Base-by-base conservation (phyloP, 176 grass and related monocot species). In the Neostapfia colusana region DNA sequence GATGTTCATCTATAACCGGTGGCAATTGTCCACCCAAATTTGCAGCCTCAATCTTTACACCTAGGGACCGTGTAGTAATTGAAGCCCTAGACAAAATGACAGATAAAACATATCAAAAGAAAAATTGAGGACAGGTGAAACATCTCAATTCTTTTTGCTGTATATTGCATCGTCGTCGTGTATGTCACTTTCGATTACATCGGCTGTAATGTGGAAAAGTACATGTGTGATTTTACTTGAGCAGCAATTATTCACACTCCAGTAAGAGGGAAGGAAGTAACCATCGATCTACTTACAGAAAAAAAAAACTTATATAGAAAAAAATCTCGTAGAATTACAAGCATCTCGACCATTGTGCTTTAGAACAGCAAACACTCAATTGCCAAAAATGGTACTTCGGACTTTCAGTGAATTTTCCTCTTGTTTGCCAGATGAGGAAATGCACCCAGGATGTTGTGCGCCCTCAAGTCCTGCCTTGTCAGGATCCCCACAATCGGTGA, bases 391-490 rank as follows among this genome's bases (percentile, higher is more conserved):
- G 62, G 54, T 75, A n/a, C 49, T 73, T 48, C 58, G n/a, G 21
- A n/a, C 18, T 8, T 36, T 84, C 49, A 88, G 38, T 88, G 81
- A 14, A 24, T 0, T 55, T 80, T 88, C 28, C 40, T 84, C 17
- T 92, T 84, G 14, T 73, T 84, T 23, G 76, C 74, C 13, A 92
- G 63, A 42, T 92, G 80, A 24, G 95, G 95, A 27, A 98, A 98
- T 11, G 77, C 91, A 56, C 40, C 72, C 41, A 88, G 61, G 81
- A 98, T 94, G 58, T 92, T 92, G 72, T 94, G 95, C 13, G 80
- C 89, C 63, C 62, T 73, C 31, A 98, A 89, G 78, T 98, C 91
- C 76, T 98, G 95, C 82, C 95, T 86, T 39, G 95, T 98, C 69
- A 98, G 56, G 61, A 98, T 98, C 54, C 95, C 95, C 15, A 94